Percentiles rank a stretch among this genome's conserved stretches.
Evolutionary conservation across 2,329 filamentous ascomycete genomes (phyloP).

Genomic region (Ophiostoma pallidulum): DNA sequence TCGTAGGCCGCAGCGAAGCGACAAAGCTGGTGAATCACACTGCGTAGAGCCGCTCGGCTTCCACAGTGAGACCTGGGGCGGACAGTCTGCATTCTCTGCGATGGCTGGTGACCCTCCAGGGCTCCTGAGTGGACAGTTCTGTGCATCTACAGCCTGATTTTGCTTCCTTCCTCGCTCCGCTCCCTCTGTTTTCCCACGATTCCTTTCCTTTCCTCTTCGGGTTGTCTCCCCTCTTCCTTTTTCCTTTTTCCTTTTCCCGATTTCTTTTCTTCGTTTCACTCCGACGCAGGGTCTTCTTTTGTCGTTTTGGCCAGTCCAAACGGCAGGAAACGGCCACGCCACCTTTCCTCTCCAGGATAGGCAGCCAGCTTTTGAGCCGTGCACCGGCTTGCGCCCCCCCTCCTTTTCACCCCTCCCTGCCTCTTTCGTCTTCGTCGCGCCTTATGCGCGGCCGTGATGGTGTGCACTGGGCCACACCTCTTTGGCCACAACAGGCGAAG

Average conservation of each 20-base stretch:
- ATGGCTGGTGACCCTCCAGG: constrained; percentile 8
- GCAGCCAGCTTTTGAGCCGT: background rate
- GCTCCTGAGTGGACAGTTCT: constrained; percentile 4
- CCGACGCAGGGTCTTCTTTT: too few species aligned
- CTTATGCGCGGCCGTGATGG: constrained; percentile 7
- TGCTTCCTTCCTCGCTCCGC: background rate
- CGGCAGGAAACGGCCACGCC: too few species aligned
- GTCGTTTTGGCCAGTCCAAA: too few species aligned
- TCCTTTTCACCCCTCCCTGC: background rate
- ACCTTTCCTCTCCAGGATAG: too few species aligned
- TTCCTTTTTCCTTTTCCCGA: too few species aligned
- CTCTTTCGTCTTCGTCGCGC: background rate
- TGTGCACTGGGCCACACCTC: constrained; percentile 13
- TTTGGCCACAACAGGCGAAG: background rate
- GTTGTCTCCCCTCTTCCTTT: too few species aligned
- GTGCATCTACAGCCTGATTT: background rate
- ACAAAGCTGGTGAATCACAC: background rate
- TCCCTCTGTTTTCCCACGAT: too few species aligned
- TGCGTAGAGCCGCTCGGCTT: background rate
- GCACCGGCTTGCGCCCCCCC: background rate
- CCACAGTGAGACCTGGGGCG: constrained; percentile 1
- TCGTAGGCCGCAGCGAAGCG: too few species aligned
- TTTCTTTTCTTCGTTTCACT: too few species aligned
- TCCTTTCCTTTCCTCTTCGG: too few species aligned
- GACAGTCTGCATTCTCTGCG: constrained; percentile 1